Evolutionary conservation across 169 alveolate species (phyloP).

Genomic region (Miamiensis avidus): DNA sequence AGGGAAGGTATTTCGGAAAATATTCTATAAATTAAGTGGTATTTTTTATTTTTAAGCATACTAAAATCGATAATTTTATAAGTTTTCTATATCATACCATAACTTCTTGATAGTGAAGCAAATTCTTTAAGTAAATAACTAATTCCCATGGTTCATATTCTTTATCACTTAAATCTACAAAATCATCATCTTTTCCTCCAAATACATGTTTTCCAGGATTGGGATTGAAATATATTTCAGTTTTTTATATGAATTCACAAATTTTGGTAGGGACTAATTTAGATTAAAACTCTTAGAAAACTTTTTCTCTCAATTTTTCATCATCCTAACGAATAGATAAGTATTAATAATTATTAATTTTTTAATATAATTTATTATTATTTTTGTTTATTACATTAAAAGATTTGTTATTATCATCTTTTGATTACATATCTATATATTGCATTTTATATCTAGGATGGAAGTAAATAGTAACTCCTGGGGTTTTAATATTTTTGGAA

Average conservation of each 20-base stretch:
- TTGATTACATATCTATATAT: conserved; percentile 49
- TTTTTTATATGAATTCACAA: conserved; percentile 89
- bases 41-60: no score
- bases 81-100: no score
- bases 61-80: no score
- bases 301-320: conserved; percentile 92
- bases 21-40: no score
- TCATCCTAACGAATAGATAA: no score
- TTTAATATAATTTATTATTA: neutral
- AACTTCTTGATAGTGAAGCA: no score
- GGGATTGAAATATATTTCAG: conserved; percentile 98
- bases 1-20: no score
- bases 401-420: conserved; percentile 33
- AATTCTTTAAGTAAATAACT: neutral
- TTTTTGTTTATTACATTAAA: no score
- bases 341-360: conserved; percentile 6
- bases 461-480: conserved; percentile 94
- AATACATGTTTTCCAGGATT: conserved; percentile 84
- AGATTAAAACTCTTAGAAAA: conserved; percentile 89
- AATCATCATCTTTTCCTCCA: neutral
- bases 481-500: conserved; percentile 98
- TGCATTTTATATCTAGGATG: conserved; percentile 79
- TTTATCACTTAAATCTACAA: neutral
- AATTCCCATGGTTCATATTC: neutral
- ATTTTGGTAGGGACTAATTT: conserved; percentile 91